A percentile compares a stretch with the other conserved stretches of the same genome.
phyloP scores from a whole-genome alignment of 192 early-diverging fungal species.

The Podila epicladia region DNA sequence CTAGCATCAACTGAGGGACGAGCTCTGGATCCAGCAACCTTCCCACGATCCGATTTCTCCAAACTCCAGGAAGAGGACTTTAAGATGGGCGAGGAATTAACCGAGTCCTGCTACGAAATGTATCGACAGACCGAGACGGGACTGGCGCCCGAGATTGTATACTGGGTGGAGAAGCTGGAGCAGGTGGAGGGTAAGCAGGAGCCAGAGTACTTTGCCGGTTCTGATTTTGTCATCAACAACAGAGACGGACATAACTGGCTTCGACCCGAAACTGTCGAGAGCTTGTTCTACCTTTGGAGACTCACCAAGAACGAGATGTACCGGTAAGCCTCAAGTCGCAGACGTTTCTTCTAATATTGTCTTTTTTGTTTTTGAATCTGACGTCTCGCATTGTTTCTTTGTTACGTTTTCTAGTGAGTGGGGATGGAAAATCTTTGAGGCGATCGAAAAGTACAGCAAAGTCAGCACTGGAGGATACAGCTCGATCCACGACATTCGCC shows the following conservation, averaged over 20 bases:
- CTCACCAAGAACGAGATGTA: slow-evolving; percentile 88
- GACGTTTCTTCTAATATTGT: not conserved
- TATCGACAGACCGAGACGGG: slow-evolving; percentile 83
- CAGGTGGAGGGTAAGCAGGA: slow-evolving; percentile 23
- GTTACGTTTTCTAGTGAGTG: slow-evolving; percentile 60
- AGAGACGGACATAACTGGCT: slow-evolving; percentile 81
- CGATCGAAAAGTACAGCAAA: slow-evolving; percentile 83
- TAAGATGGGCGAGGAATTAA: slow-evolving; percentile 79
- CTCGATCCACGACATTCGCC: slow-evolving; percentile 67
- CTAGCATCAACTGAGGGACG: slow-evolving; percentile 75
- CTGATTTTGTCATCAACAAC: slow-evolving; percentile 73
- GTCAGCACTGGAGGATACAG: slow-evolving; percentile 69
- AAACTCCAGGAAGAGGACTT: slow-evolving; percentile 70
- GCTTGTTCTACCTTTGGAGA: slow-evolving; percentile 86
- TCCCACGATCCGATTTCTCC: slow-evolving; percentile 48
- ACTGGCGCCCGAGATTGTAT: slow-evolving; percentile 88
- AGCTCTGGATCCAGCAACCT: slow-evolving; percentile 28
- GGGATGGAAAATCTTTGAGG: slow-evolving; percentile 89
- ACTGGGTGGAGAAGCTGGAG: slow-evolving; percentile 63
- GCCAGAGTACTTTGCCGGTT: slow-evolving; percentile 33
- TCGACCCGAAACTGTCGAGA: slow-evolving; percentile 91
- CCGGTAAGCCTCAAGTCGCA: slow-evolving; percentile 59
- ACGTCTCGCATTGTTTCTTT: not conserved
- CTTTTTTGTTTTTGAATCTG: not conserved
- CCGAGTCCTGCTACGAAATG: slow-evolving; percentile 81